Base-by-base conservation (phyloP, 2,329 filamentous ascomycete species). In the Bipolaris zeicola region DNA sequence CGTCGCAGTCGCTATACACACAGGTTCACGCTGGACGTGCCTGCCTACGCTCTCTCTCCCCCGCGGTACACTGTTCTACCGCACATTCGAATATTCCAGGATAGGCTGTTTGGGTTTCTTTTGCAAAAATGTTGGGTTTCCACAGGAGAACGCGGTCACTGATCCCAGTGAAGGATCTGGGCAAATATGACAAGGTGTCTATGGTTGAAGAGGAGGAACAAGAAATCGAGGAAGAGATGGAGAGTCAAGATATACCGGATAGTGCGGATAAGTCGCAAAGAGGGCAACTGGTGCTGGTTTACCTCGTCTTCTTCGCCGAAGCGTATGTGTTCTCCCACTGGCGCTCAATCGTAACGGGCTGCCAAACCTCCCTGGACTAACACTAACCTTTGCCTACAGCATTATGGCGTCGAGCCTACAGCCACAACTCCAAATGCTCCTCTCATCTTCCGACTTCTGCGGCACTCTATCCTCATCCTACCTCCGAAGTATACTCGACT, bases 391-490 rank as follows among this genome's bases (percentile, higher is more conserved):
- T 52, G 10, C 31, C 28, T 26, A 42, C 56, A 77, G 75, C 36
- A 79, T 81, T 64, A 80, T 81, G 76, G 76, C 79, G 24, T 79
- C 79, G n/a, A 79, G 77, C 50, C 73, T 81, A 6, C 78, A 80
- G 46, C 76, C 79, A 13, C 79, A 81, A 55, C 76, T 81, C 37
- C 76, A 78, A 57, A 77, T 81, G 68, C 73, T 81, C 16, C 68
- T 80, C 24, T 75, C 76, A 3, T 77, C 77, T n/a, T 70, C 77
- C 22, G 72, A 79, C 28, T 77, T 72, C 52, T 81, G 79, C 61
- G 76, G 77, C 41, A 77, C 72, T 50, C 74, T 80, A 37, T 77
- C 79, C 24, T 76, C 77, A 2, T 79, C 78, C 2, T 81, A 81
- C 52, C 71, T 81, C 44, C 76, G 77, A 50, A 79, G 78, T 50